Conservation (phyloP, 805 yeast genomes). For the Ogataea zsoltii region DNA sequence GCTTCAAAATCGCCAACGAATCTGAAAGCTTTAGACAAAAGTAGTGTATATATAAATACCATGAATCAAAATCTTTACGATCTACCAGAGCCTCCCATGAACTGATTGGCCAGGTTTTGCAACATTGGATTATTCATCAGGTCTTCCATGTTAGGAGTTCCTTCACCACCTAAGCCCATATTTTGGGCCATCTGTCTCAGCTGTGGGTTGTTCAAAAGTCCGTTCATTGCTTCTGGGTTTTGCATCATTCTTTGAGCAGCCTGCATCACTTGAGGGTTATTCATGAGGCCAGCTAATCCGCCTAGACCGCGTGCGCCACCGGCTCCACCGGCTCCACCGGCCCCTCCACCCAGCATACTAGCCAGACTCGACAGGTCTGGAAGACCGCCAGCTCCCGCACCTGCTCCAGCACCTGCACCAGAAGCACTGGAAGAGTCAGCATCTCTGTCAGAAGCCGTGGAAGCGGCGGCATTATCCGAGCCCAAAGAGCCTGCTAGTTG, state of each 20-base stretch:
- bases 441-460: constrained; percentile 21
- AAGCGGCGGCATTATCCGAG: constrained; percentile 23
- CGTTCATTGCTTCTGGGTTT: constrained; percentile 73
- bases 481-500: constrained; percentile 51
- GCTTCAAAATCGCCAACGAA: neutral
- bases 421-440: constrained; percentile 30
- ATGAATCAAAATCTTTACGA: neutral
- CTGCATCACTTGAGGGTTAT: constrained; percentile 88
- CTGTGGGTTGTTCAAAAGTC: constrained; percentile 78
- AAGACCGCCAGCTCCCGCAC: constrained; percentile 55
- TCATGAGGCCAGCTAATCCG: constrained; percentile 67
- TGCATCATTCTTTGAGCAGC: constrained; percentile 88
- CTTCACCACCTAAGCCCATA: constrained; percentile 69
- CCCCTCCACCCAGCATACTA: constrained; percentile 61
- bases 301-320: constrained; percentile 67
- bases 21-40: neutral
- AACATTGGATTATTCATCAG: constrained; percentile 82
- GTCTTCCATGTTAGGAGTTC: constrained; percentile 48
- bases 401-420: constrained; percentile 37
- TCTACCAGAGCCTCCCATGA: constrained; percentile 54
- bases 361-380: constrained; percentile 70
- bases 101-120: constrained; percentile 66
- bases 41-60: constrained; percentile 1
- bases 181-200: constrained; percentile 81
- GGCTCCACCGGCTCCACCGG: constrained; percentile 70